Evolutionary conservation across 331 rosid species (phyloP).

Genomic region (Ulmus americana): DNA sequence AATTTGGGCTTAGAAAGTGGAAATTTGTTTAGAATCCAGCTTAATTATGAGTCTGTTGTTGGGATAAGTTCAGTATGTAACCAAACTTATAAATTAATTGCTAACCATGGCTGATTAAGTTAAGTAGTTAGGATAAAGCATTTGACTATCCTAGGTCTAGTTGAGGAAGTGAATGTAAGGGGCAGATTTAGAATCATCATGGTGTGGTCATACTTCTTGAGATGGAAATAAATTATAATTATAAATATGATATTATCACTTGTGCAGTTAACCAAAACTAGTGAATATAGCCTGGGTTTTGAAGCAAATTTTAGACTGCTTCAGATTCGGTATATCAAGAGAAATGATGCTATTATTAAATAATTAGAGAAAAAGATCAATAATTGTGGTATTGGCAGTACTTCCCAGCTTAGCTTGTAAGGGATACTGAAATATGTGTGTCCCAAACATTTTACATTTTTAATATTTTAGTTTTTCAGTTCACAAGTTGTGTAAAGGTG

Average conservation of each 20-base stretch:
- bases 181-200: not conserved
- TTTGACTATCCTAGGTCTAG: not conserved
- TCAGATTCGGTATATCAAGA: not conserved
- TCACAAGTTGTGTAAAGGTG: no score
- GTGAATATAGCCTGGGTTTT: not conserved
- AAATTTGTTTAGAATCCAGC: not conserved
- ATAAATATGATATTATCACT: not conserved
- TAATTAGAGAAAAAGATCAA: not conserved
- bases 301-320: not conserved
- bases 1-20: not conserved
- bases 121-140: not conserved
- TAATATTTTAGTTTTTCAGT: no score
- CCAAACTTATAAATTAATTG: not conserved
- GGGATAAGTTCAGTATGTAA: not conserved
- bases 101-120: conserved; percentile 3
- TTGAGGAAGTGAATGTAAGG: not conserved
- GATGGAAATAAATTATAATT: not conserved
- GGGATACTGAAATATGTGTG: not conserved
- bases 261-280: no score
- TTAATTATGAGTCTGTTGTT: not conserved
- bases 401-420: not conserved
- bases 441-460: no score
- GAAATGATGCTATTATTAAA: not conserved
- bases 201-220: not conserved
- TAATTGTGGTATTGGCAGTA: not conserved